Evolutionary conservation across 768 basidiomycete genomes (phyloP), one percentile per base, ranked within the genome.

Genomic region (Lentinula aciculospora): DNA sequence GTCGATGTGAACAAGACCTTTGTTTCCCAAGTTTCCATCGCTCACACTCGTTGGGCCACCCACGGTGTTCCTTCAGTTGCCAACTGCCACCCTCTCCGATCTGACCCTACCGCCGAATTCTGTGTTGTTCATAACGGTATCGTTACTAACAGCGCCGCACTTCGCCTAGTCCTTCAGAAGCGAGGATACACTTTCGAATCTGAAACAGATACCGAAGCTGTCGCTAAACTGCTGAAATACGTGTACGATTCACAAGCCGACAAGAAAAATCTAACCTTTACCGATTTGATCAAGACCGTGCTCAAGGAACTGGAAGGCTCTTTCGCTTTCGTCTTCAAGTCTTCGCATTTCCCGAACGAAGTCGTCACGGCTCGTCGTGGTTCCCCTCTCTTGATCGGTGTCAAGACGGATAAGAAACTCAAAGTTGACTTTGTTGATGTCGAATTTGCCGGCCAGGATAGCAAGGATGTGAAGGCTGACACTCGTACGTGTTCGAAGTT

Each of bases 361-460:
- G 84, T 95, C 62, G 95, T 98, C 61, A 91, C 92, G 51, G 94
- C 95, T 58, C 94, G 95, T 65, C 91, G 97, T 67, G 97, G 97
- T 64, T 98, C 96, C 13, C 97, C 97, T 28, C 84, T 99, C 29
- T 75, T 98, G 58, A 85, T 99, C 67, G 97, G 97, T 76, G 96
- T 99, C 69, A 98, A 98, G 86, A 98, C 97, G 17, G 96, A 99
- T 71, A 95, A 97, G 82, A 98, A 98, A 74, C 83, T 99, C 67
- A 99, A 99, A 80, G 96, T 98, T 37, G 97, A 99, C 76, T 98
- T 99, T 65, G 96, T 99, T 47, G 97, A 98, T 73, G 97, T 99
- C 57, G 95, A 98, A 71, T 85, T 98, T 65, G 85, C 89, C 32
- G 86, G 86, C 39, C 82, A 89, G 44, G 88, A 91, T 61, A 76